Conservation (phyloP, 2,329 filamentous ascomycete genomes). For the Ophiostoma perfectum region DNA sequence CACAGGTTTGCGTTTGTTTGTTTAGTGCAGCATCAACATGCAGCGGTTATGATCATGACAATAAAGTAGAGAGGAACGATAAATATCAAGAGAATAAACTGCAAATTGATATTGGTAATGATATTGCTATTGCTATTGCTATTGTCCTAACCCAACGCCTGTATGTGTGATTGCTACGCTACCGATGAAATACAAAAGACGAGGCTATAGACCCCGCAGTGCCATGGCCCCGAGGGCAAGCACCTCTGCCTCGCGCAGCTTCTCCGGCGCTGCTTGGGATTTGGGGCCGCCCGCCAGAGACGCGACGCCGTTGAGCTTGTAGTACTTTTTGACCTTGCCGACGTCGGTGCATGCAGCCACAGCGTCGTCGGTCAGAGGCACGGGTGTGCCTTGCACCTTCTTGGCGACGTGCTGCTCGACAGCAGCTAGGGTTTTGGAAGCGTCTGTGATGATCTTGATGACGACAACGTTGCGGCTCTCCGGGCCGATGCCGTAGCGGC, state of each 20-base stretch:
- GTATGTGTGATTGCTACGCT: not conserved
- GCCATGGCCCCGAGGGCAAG: slow-evolving; percentile 73
- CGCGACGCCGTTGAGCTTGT: slow-evolving; percentile 67
- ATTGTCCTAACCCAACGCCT: not conserved
- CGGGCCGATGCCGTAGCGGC: slow-evolving; percentile 74
- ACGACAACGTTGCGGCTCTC: slow-evolving; percentile 67
- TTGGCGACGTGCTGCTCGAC: slow-evolving; percentile 55
- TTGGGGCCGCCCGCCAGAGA: slow-evolving; percentile 37
- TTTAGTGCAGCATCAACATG: not conserved
- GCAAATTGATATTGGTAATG: not conserved
- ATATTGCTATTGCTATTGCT: too few relatives aligned
- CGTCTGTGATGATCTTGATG: slow-evolving; percentile 64
- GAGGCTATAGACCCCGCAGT: slow-evolving; percentile 52
- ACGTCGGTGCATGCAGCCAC: slow-evolving; percentile 58
- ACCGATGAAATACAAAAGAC: not conserved
- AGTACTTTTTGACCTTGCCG: slow-evolving; percentile 71
- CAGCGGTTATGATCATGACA: slow-evolving; percentile 9
- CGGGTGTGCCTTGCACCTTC: slow-evolving; percentile 56
- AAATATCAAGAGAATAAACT: not conserved
- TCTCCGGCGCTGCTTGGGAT: slow-evolving; percentile 30
- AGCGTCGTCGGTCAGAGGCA: slow-evolving; percentile 58
- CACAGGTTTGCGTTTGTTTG: not conserved
- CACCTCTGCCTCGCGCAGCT: slow-evolving; percentile 57
- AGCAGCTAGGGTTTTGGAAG: slow-evolving; percentile 40
- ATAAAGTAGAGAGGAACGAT: not conserved